Evolutionary conservation across 352 stramenopile species (phyloP), one percentile per base, ranked within the genome.

Genomic region (Hyaloperonospora arabidopsidis): DNA sequence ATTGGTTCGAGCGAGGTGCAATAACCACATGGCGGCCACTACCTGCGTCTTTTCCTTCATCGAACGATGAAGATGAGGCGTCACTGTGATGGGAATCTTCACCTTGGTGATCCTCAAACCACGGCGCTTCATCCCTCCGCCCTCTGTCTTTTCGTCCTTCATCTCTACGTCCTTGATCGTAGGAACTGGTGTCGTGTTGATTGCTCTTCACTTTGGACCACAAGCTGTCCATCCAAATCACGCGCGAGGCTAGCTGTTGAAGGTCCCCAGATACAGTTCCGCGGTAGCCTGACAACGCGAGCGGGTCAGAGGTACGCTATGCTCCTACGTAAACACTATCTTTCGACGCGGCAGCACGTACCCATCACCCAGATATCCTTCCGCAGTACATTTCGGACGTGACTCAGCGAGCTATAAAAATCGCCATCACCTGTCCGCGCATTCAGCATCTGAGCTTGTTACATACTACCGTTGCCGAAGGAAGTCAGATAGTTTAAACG

Each of bases 351-450:
- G n/a, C 43, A 40, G 19, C 8, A 63, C 70, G 46, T 72, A 93
- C 83, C 83, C 14, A 93, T 63, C 15, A 93, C 83, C 83, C 83
- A 93, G 1, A 93, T 63, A 56, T 93, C 83, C 53, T 93, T 93
- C 51, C 77, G 80, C 1, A 87, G 57, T 7, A 91, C 74, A 34
- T 93, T 93, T 49, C 83, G 79, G 23, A 88, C 80, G 22, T 82
- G 69, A 55, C 84, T 88, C 10, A 93, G 64, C 5, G 83, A 89
- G 51, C 88, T 85, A 59, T 93, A 93, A 47, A 91, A 93, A 58
- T 93, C 83, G 1, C 83, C 83, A 49, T 93, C 83, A 34, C 83
- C 83, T 93, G 48, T 48, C 40, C 41, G 46, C 15, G 52, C 22
- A 61, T 14, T 47, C 12, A 52, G 28, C 15, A 40, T 44, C 39